Conservation (phyloP, 208 protist species). For the Herpetomonas samuelpessoai region DNA sequence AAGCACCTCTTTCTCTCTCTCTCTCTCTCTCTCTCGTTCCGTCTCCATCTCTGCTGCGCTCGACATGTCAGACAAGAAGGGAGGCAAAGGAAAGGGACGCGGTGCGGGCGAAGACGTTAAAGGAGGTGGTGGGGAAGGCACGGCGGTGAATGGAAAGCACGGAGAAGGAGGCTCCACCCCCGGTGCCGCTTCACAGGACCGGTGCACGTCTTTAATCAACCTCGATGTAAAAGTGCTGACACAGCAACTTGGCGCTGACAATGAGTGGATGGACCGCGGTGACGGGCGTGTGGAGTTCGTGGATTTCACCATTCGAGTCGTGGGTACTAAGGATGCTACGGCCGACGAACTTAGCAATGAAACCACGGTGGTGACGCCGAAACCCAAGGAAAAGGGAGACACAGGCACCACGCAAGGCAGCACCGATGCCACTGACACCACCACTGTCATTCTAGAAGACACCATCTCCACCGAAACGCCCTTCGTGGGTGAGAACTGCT, state of each 20-base stretch:
- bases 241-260: conserved; percentile 63
- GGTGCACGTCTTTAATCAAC: conserved; percentile 41
- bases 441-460: conserved; percentile 55
- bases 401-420: neutral
- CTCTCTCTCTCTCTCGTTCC: neutral
- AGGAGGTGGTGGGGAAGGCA: too few species aligned
- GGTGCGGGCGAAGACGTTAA: neutral
- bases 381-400: too few species aligned
- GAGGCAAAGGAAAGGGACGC: neutral
- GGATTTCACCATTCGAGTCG: conserved; percentile 63
- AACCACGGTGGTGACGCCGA: neutral
- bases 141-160: too few species aligned
- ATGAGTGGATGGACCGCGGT: conserved; percentile 66
- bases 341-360: neutral
- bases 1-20: conserved; percentile 7
- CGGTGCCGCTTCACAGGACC: neutral
- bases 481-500: conserved; percentile 83
- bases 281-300: conserved; percentile 58
- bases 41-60: too few species aligned
- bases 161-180: too few species aligned
- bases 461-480: conserved; percentile 72
- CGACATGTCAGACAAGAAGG: neutral
- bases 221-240: conserved; percentile 73
- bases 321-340: conserved; percentile 10
- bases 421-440: conserved; percentile 22